Conservation (phyloP, 305 asterid genomes). For the Fraxinus xanthoxyloides region DNA sequence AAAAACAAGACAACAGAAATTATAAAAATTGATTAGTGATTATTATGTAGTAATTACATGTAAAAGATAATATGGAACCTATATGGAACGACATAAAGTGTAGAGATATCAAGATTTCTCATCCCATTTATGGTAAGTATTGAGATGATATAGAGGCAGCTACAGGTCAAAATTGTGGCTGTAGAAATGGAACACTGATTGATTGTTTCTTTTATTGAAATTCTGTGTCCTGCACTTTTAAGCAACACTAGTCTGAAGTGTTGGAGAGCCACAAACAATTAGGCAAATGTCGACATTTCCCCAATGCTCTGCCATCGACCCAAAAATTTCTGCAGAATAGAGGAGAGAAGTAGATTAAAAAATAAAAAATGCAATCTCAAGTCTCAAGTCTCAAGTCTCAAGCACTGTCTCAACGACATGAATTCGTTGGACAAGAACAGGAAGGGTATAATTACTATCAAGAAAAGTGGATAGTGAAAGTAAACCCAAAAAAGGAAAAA, state of each 20-base stretch:
- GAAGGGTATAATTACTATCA: not conserved
- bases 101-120: not conserved
- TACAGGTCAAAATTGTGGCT: conserved; percentile 87
- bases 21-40: not conserved
- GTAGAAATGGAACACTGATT: conserved; percentile 76
- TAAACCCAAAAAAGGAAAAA: not conserved
- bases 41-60: not conserved
- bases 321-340: conserved; percentile 51
- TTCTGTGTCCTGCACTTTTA: conserved; percentile 60
- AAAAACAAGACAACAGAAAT: not conserved
- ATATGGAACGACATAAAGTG: not conserved
- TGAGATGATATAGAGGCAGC: not conserved
- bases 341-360: not conserved
- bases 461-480: not conserved
- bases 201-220: conserved; percentile 37
- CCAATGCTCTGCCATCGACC: conserved; percentile 49
- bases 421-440: not conserved
- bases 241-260: conserved; percentile 67
- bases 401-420: not conserved
- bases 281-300: conserved; percentile 68
- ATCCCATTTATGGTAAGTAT: not conserved
- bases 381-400: not conserved
- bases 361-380: not conserved
- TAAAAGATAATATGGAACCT: not conserved
- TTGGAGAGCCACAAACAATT: conserved; percentile 65